Evolutionary conservation across 352 stramenopile genomes (phyloP).

Genomic region (Pythium rhizo-oryzae): DNA sequence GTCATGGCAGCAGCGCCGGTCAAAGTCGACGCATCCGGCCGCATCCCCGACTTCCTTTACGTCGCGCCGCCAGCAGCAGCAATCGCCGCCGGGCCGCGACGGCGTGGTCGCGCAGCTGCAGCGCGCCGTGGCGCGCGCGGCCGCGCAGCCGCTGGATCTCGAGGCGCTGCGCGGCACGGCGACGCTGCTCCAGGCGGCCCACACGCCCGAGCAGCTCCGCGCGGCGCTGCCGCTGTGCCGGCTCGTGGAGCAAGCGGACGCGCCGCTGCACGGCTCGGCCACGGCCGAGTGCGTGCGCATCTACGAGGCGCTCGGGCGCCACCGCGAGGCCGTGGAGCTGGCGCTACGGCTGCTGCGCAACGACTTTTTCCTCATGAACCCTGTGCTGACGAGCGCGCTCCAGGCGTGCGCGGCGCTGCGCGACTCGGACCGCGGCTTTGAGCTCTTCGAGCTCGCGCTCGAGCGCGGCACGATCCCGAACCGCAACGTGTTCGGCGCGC

Average conservation of each 20-base stretch:
- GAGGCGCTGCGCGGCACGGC: constrained; percentile 54
- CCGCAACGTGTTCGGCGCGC: constrained; percentile 56
- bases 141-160: constrained; percentile 30
- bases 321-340: constrained; percentile 53
- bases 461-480: constrained; percentile 70
- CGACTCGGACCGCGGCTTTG: constrained; percentile 56
- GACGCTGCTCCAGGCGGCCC: constrained; percentile 51
- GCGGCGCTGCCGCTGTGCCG: constrained; percentile 62
- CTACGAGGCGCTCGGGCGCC: constrained; percentile 54
- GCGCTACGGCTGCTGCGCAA: constrained; percentile 54
- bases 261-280: constrained; percentile 41
- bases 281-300: constrained; percentile 67
- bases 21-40: constrained; percentile 10
- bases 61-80: constrained; percentile 19
- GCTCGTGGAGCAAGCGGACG: constrained; percentile 41
- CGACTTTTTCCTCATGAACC: constrained; percentile 72
- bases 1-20: background rate
- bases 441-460: constrained; percentile 58
- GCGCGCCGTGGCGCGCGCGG: constrained; percentile 38
- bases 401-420: constrained; percentile 56
- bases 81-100: constrained; percentile 8
- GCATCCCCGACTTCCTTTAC: constrained; percentile 21
- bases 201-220: constrained; percentile 52
- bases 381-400: constrained; percentile 58
- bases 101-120: constrained; percentile 40